A percentile compares a stretch with the other conserved stretches of the same genome.
phyloP scores from a whole-genome alignment of 192 early-diverging fungal genomes.

The Glomus cerebriforme region DNA sequence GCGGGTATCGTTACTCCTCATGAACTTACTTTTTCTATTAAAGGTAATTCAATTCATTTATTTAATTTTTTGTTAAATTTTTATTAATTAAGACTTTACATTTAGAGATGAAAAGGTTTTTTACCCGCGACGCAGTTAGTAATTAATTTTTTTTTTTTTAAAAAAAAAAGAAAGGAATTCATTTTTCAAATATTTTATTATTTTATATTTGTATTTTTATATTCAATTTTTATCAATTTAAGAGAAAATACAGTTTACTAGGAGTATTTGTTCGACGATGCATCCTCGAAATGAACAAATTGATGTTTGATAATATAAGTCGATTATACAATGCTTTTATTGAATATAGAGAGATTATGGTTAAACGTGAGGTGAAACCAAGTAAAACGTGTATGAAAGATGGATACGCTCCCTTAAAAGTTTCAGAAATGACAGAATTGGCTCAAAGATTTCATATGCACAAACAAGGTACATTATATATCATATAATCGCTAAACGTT shows the following conservation, averaged over 20 bases:
- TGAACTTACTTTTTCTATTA: background rate
- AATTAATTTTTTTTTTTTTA: background rate
- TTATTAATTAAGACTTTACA: background rate
- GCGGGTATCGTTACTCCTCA: background rate
- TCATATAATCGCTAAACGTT: background rate
- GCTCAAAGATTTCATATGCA: conserved; percentile 13
- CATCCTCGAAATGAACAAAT: conserved; percentile 10
- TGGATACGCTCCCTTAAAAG: too few species aligned
- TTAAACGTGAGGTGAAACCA: background rate
- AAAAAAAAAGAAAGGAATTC: background rate
- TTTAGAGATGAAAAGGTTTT: background rate
- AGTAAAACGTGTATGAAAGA: background rate
- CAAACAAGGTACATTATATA: conserved; percentile 18
- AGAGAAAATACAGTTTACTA: conserved; percentile 21
- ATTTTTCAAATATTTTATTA: background rate
- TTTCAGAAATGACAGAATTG: background rate
- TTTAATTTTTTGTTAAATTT: background rate
- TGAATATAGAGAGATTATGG: background rate
- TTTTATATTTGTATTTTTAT: background rate
- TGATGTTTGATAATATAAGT: conserved; percentile 18
- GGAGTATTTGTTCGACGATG: conserved; percentile 29
- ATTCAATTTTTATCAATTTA: background rate
- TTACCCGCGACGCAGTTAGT: background rate
- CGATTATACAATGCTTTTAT: conserved; percentile 17
- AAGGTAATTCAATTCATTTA: background rate